A percentile compares a stretch with the other conserved stretches of the same genome.
Conservation (phyloP, 2,329 filamentous ascomycete genomes). For the Epichloe gansuensis region DNA sequence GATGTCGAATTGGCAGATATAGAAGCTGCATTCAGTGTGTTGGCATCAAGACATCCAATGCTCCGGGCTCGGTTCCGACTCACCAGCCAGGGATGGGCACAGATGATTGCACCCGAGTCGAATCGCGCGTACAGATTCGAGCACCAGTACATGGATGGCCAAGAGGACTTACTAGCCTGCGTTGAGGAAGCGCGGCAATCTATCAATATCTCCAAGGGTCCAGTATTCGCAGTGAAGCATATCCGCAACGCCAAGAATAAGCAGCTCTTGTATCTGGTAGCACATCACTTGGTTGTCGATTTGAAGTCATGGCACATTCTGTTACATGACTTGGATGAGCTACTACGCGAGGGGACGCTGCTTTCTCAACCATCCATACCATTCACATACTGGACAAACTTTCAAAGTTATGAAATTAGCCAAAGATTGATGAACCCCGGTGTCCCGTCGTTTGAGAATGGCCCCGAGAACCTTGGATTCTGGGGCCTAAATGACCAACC, state of each 20-base stretch:
- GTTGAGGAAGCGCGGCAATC: slow-evolving; percentile 28
- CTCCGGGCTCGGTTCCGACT: slow-evolving; percentile 33
- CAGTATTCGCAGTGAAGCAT: slow-evolving; percentile 37
- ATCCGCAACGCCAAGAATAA: slow-evolving; percentile 31
- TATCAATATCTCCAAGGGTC: slow-evolving; percentile 37
- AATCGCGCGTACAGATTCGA: slow-evolving; percentile 30
- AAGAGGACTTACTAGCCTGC: slow-evolving; percentile 28
- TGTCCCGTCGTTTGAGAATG: slow-evolving; percentile 29
- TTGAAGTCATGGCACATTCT: slow-evolving; percentile 38
- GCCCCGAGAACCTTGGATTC: slow-evolving; percentile 29
- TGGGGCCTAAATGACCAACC: slow-evolving; percentile 30
- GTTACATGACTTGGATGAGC: slow-evolving; percentile 35
- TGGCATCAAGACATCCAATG: slow-evolving; percentile 39
- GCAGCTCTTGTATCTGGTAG: slow-evolving; percentile 35
- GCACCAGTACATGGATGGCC: slow-evolving; percentile 26
- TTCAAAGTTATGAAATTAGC: slow-evolving; percentile 27
- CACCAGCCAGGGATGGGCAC: slow-evolving; percentile 30
- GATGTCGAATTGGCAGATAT: slow-evolving; percentile 29
- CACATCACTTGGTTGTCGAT: slow-evolving; percentile 40
- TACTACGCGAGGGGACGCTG: slow-evolving; percentile 31
- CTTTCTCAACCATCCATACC: slow-evolving; percentile 31
- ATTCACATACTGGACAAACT: slow-evolving; percentile 36
- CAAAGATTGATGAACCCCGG: slow-evolving; percentile 16
- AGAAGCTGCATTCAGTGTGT: slow-evolving; percentile 33
- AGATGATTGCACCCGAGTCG: slow-evolving; percentile 28